A percentile compares a stretch with the other conserved stretches of the same genome.
Evolutionary conservation across 352 stramenopile species (phyloP).

Genomic region (Vaucheria bursata): DNA sequence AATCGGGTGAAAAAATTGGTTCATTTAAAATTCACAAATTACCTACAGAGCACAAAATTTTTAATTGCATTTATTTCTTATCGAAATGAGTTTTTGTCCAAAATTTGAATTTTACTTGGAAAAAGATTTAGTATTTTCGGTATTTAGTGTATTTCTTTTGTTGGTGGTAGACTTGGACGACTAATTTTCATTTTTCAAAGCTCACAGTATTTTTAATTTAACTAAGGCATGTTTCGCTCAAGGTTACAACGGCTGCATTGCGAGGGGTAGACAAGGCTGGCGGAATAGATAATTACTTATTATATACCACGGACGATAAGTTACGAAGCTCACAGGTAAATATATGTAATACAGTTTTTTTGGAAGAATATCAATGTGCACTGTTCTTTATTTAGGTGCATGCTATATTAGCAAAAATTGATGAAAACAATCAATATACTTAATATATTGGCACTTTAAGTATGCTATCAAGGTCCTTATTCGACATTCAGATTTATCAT

Average conservation of each 20-base stretch:
- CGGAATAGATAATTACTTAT: constrained; percentile 84
- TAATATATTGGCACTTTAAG: not conserved
- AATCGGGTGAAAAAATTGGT: too few species aligned
- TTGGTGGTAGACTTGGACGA: not conserved
- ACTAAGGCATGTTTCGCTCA: constrained; percentile 76
- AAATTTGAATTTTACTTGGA: not conserved
- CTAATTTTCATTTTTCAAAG: not conserved
- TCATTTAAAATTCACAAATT: too few species aligned
- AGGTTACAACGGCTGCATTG: constrained; percentile 80
- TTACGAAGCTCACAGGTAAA: constrained; percentile 53
- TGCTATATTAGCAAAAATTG: not conserved
- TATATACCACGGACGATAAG: constrained; percentile 72
- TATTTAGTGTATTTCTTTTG: not conserved
- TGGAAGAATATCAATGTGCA: not conserved
- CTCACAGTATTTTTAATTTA: constrained; percentile 44
- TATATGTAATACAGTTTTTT: too few species aligned
- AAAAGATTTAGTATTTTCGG: not conserved
- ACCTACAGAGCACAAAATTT: too few species aligned
- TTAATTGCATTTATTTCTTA: too few species aligned
- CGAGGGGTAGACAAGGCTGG: constrained; percentile 82
- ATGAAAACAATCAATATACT: not conserved
- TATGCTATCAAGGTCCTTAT: not conserved
- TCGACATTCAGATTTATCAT: not conserved
- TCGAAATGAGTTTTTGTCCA: not conserved
- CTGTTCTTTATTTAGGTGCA: not conserved